These are phyloP conservation scores for Stentor coeruleus DNA, from an alignment of 73 alveolate genomes.

Conservation along the genomic window DNA sequence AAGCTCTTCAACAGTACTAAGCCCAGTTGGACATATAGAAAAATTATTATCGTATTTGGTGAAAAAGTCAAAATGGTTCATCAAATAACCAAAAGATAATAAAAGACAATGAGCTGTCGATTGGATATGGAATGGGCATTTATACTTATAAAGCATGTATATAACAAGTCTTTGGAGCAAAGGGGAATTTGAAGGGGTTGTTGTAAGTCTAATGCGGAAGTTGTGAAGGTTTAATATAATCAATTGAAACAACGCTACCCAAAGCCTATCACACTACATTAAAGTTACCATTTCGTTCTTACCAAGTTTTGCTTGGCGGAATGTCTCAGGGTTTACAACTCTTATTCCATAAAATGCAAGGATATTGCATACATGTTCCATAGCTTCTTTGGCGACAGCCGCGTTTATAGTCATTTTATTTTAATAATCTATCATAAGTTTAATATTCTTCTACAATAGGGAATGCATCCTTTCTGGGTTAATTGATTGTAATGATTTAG, in stretches of 20 bases:
- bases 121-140: slow-evolving; percentile 8
- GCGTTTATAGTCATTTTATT: neutral
- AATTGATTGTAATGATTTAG: too few relatives aligned
- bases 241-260: slow-evolving; percentile 1
- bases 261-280: neutral
- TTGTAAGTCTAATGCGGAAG: slow-evolving; percentile 5
- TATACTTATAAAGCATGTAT: neutral
- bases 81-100: neutral
- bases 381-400: slow-evolving; percentile 21
- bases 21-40: neutral
- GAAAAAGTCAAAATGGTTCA: neutral
- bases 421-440: too few relatives aligned
- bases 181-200: neutral
- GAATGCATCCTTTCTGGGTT: too few relatives aligned
- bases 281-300: slow-evolving; percentile 9
- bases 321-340: slow-evolving; percentile 19
- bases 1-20: neutral
- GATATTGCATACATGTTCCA: slow-evolving; percentile 25
- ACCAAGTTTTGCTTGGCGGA: slow-evolving; percentile 13
- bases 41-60: neutral
- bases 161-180: neutral
- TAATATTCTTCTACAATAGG: too few relatives aligned
- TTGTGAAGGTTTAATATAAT: neutral
- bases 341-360: slow-evolving; percentile 28
- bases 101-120: neutral